These are phyloP conservation scores for Sarocladium brachiariae DNA, from an alignment of 2,329 filamentous ascomycete genomes.

Conservation along the genomic window DNA sequence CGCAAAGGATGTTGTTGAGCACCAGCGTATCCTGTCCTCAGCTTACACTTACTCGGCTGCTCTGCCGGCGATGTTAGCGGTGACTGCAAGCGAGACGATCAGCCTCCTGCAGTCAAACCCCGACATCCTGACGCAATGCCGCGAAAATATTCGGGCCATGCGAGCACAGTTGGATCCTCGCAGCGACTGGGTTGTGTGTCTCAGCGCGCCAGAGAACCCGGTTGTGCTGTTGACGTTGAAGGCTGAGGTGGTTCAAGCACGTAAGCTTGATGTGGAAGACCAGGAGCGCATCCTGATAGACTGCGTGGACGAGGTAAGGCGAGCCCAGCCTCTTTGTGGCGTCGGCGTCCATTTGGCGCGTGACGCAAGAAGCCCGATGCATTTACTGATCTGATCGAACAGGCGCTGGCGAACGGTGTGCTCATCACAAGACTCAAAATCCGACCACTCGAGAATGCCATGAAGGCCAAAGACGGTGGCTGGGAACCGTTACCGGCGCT, in stretches of 20 bases:
- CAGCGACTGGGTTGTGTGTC: conserved; percentile 86
- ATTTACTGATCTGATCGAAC: conserved; percentile 13
- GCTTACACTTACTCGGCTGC: conserved; percentile 96
- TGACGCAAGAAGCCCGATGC: too few relatives aligned
- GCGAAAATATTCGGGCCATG: conserved; percentile 84
- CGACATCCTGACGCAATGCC: conserved; percentile 68
- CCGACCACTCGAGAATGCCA: conserved; percentile 57
- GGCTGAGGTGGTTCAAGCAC: conserved; percentile 67
- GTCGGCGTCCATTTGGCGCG: too few relatives aligned
- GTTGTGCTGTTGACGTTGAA: conserved; percentile 80
- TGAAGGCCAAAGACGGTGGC: conserved; percentile 59
- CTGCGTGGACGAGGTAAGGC: conserved; percentile 85
- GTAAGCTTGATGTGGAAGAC: conserved; percentile 62
- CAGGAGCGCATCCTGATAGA: conserved; percentile 84
- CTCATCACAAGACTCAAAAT: conserved; percentile 82
- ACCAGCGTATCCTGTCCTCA: conserved; percentile 87
- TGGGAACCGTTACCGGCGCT: conserved; percentile 73
- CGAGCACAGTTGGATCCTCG: conserved; percentile 81
- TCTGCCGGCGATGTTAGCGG: conserved; percentile 85
- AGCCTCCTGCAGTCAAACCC: conserved; percentile 80
- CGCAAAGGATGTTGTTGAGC: conserved; percentile 83
- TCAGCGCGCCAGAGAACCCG: conserved; percentile 77
- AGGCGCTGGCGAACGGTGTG: conserved; percentile 82
- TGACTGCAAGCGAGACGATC: conserved; percentile 90
- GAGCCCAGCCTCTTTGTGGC: neutral